Base-by-base conservation (phyloP, 1,139 yeast genomes). In the Debaryomycetaceae sp. region DNA sequence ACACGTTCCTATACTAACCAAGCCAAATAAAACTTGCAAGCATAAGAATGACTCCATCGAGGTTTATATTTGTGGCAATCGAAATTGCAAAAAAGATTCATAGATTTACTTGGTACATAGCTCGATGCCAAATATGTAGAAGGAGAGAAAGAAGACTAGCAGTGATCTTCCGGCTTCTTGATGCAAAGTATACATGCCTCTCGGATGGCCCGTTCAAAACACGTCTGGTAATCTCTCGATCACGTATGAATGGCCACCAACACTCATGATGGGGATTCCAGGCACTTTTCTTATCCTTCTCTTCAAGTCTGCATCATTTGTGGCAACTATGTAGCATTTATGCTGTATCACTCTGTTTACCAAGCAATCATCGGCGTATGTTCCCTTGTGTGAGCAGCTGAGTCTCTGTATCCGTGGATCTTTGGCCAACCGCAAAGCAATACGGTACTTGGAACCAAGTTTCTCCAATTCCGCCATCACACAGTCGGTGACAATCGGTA, bases 381-480 rank as follows among this genome's bases (percentile, higher is more conserved):
- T 93, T 17, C 99, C 99, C 55, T 85, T 86, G 60, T 93, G 99
- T 17, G 95, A 76, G 61, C 99, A 93, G 38, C 84, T 87, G 40
- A 93, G 74, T 50, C 98, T 75, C 60, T 88, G 80, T 40, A 93
- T 87, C 57, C 98, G 75, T 39, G 97, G 97, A 60, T 93, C 99
- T 56, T 89, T 85, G 34, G 99, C 99, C 59, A 93, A 72, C 50
- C 86, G 83, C 52, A 93, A 75, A 1, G 99, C 99, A 52, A 93
- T 93, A 62, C 98, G 77, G 65, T 87, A 93, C 62, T 85, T 89
- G 24, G 96, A 96, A 0, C 99, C 99, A 48, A 93, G 75, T 63
- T 95, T 93, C 62, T 93, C 99, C 63, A 93, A 74, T 71, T 93
- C 99, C 0, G 99, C 99, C 86, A 93, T 82, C 31, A 93, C 99